Conservation (phyloP, 1,139 yeast species). For the Hanseniaspora uvarum region DNA sequence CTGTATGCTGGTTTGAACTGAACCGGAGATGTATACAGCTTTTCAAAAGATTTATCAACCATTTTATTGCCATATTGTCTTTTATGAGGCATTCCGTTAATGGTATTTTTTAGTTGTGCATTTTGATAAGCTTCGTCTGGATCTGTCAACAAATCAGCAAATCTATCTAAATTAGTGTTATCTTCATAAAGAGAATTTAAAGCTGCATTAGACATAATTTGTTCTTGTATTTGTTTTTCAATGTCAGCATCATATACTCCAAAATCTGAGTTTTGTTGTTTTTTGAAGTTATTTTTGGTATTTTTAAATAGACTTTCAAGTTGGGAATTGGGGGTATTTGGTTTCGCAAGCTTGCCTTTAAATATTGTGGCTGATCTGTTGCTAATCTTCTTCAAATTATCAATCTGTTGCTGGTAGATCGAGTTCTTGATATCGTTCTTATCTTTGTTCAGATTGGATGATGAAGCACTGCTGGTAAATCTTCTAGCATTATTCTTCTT, state of each 20-base stretch:
- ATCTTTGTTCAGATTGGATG: background rate
- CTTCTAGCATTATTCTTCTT: background rate
- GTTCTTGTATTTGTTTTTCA: constrained; percentile 12
- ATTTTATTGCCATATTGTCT: background rate
- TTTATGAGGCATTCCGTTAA: background rate
- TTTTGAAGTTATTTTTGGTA: background rate
- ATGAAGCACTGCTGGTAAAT: constrained; percentile 10
- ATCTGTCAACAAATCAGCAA: constrained; percentile 3
- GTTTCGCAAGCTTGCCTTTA: constrained; percentile 9
- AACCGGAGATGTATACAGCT: constrained; percentile 8
- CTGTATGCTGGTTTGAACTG: background rate
- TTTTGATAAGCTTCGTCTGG: constrained; percentile 12
- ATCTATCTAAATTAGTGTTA: constrained; percentile 11
- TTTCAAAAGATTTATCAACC: background rate
- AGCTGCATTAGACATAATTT: constrained; percentile 16
- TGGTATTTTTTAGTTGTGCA: background rate
- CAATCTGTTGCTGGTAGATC: constrained; percentile 10
- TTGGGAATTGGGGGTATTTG: background rate
- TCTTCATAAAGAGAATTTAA: constrained; percentile 15
- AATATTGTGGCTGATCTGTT: constrained; percentile 16
- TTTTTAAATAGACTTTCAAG: constrained; percentile 1
- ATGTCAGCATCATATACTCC: constrained; percentile 10
- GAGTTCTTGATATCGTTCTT: constrained; percentile 3
- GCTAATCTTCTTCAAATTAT: constrained; percentile 14
- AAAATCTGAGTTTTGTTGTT: background rate